Conservation (phyloP, 1,139 yeast species). For the Geotrichum reessii region DNA sequence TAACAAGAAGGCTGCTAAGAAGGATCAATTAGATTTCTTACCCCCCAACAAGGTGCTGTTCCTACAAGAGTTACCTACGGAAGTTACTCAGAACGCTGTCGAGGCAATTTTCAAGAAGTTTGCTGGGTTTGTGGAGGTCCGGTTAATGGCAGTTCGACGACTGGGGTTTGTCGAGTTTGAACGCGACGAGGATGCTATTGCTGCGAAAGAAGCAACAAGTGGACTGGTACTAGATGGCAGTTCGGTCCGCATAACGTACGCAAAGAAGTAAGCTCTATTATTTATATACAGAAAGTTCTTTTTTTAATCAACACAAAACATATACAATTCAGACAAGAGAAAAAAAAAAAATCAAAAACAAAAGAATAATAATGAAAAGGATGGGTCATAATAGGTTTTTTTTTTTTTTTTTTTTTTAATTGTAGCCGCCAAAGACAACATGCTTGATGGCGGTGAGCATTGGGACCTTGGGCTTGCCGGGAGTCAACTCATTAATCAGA, state of each 20-base stretch:
- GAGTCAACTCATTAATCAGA: slow-evolving; percentile 62
- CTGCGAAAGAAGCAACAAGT: slow-evolving; percentile 41
- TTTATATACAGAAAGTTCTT: background rate
- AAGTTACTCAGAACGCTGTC: slow-evolving; percentile 42
- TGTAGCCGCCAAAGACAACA: slow-evolving; percentile 36
- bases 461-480: slow-evolving; percentile 66
- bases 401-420: slow-evolving; percentile 14
- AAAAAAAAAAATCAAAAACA: background rate
- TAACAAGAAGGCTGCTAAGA: slow-evolving; percentile 24
- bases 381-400: background rate
- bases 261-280: slow-evolving; percentile 40
- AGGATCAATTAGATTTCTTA: slow-evolving; percentile 30
- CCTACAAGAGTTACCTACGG: slow-evolving; percentile 56
- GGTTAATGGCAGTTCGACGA: slow-evolving; percentile 59
- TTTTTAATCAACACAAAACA: slow-evolving; percentile 12
- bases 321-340: slow-evolving; percentile 9
- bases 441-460: slow-evolving; percentile 33
- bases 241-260: slow-evolving; percentile 44
- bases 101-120: slow-evolving; percentile 44
- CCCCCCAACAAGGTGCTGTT: slow-evolving; percentile 71
- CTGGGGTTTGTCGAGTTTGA: slow-evolving; percentile 81
- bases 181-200: slow-evolving; percentile 46
- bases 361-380: background rate
- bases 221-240: slow-evolving; percentile 37
- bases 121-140: slow-evolving; percentile 58